phyloP scores from a whole-genome alignment of 441 rosid species.

The Viola pubescens region DNA sequence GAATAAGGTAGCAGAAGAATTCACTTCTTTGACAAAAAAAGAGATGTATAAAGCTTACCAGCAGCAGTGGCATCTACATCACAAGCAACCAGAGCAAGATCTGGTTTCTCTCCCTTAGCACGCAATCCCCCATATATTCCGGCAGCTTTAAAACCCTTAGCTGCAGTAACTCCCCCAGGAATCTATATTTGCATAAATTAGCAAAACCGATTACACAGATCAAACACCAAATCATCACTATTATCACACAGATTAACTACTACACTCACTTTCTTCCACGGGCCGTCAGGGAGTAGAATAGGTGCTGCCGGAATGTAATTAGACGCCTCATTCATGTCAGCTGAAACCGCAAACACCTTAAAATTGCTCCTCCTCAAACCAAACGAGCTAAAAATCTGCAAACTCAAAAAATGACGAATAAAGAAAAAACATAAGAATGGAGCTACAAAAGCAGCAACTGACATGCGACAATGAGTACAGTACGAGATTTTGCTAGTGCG shows the following conservation, averaged over 20 bases:
- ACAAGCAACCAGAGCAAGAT: conserved; percentile 82
- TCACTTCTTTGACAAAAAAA: neutral
- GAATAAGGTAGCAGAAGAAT: no score
- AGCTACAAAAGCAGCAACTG: neutral
- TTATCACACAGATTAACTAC: neutral
- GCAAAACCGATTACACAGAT: neutral
- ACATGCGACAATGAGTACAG: neutral
- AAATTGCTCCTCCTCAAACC: conserved; percentile 28
- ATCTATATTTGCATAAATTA: conserved; percentile 34
- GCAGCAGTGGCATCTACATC: conserved; percentile 82
- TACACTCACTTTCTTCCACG: conserved; percentile 67
- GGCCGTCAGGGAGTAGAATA: conserved; percentile 69
- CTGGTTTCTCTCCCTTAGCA: conserved; percentile 82
- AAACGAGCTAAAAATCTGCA: conserved; percentile 25
- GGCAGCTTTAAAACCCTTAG: conserved; percentile 82
- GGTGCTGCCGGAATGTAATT: conserved; percentile 74
- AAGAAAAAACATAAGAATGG: neutral
- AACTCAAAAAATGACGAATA: no score
- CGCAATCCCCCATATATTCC: conserved; percentile 81
- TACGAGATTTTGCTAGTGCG: neutral
- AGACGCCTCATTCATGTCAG: conserved; percentile 38
- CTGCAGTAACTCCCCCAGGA: conserved; percentile 92
- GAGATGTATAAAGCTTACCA: conserved; percentile 31
- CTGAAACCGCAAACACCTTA: conserved; percentile 28
- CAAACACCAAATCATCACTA: neutral